phyloP scores from a whole-genome alignment of 2,329 filamentous ascomycete genomes.

The Pseudogymnoascus sp. region DNA sequence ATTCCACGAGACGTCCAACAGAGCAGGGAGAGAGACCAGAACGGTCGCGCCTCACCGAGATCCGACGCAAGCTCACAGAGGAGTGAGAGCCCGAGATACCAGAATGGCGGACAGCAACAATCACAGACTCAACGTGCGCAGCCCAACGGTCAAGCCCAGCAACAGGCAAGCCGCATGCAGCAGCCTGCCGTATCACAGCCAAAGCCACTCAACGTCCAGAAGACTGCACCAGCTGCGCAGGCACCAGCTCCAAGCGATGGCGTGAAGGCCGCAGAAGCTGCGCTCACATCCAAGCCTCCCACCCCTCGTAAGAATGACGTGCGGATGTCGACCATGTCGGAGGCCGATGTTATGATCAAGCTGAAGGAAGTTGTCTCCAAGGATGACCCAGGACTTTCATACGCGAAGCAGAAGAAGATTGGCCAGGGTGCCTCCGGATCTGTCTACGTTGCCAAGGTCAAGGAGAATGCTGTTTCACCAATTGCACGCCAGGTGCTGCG shows the following conservation, averaged over 20 bases:
- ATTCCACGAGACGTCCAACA: slow-evolving; percentile 27
- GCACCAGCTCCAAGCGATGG: slow-evolving; percentile 46
- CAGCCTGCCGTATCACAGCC: slow-evolving; percentile 43
- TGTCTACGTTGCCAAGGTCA: slow-evolving; percentile 94
- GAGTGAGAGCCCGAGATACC: slow-evolving; percentile 29
- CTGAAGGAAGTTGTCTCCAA: slow-evolving; percentile 92
- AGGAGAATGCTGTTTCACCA: slow-evolving; percentile 74
- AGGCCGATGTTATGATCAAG: slow-evolving; percentile 94
- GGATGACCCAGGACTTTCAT: slow-evolving; percentile 87
- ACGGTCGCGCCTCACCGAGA: slow-evolving; percentile 31
- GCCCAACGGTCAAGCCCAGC: slow-evolving; percentile 39
- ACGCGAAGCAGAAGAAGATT: slow-evolving; percentile 99
- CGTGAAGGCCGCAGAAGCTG: slow-evolving; percentile 83
- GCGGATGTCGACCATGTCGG: slow-evolving; percentile 97
- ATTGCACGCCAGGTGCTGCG: slow-evolving; percentile 72
- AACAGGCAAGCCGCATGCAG: slow-evolving; percentile 43
- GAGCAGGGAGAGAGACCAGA: slow-evolving; percentile 16
- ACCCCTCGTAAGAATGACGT: slow-evolving; percentile 76
- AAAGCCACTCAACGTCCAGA: slow-evolving; percentile 69
- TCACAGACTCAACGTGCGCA: slow-evolving; percentile 33
- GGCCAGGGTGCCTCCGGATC: slow-evolving; percentile 96
- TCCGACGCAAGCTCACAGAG: slow-evolving; percentile 31
- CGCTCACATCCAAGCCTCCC: slow-evolving; percentile 73
- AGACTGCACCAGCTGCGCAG: slow-evolving; percentile 33
- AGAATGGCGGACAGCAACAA: slow-evolving; percentile 31